Conservation (phyloP, 2,329 filamentous ascomycete species). For the Ustulina deusta region DNA sequence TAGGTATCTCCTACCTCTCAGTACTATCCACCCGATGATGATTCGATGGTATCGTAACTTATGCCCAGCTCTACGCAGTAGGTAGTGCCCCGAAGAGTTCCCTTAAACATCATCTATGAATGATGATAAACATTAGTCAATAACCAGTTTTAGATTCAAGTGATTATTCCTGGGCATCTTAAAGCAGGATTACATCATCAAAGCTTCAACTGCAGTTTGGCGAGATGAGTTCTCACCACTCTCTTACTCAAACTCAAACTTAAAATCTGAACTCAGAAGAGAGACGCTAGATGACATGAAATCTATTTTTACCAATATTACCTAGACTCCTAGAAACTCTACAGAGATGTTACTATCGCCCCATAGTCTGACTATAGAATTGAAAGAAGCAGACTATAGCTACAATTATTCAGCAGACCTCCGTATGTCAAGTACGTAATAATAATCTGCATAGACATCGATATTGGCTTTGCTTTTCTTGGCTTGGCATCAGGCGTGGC, state of each 20-base stretch:
- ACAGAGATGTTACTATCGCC: not conserved
- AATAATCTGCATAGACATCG: not conserved
- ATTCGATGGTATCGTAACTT: too few species aligned
- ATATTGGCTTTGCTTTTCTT: conserved; percentile 25
- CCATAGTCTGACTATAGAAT: not conserved
- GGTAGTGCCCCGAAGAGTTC: too few species aligned
- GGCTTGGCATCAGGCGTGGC: conserved; percentile 17
- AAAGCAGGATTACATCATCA: too few species aligned
- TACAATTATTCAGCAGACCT: not conserved
- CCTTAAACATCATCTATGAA: too few species aligned
- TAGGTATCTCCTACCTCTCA: too few species aligned
- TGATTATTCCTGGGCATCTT: too few species aligned
- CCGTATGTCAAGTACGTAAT: not conserved
- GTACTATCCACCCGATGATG: too few species aligned
- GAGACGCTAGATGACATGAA: not conserved
- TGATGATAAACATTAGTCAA: too few species aligned
- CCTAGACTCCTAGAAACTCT: not conserved
- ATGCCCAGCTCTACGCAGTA: too few species aligned
- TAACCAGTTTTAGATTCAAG: too few species aligned
- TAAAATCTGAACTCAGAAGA: not conserved
- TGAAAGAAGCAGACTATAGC: not conserved
- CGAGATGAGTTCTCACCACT: not conserved
- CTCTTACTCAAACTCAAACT: not conserved
- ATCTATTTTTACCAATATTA: not conserved
- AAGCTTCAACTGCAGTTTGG: not conserved